phyloP scores from a whole-genome alignment of 2,329 filamentous ascomycete species.

The Onygena corvina region DNA sequence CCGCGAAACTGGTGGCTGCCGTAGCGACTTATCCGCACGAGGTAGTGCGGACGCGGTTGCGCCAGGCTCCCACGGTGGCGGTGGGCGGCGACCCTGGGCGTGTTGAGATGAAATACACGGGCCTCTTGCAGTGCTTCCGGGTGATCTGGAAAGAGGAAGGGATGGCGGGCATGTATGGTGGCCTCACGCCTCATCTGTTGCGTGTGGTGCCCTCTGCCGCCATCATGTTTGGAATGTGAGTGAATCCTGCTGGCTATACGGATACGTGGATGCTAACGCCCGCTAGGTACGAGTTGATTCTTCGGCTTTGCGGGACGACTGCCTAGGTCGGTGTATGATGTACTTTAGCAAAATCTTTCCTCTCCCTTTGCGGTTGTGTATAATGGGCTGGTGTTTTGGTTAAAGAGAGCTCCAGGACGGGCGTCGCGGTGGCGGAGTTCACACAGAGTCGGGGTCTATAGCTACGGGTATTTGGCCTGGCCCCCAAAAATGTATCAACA shows the following conservation, averaged over 20 bases:
- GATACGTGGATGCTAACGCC: neutral
- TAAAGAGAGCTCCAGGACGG: too few relatives aligned
- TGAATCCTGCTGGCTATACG: neutral
- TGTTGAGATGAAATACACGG: conserved; percentile 71
- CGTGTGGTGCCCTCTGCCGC: conserved; percentile 82
- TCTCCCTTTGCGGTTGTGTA: neutral
- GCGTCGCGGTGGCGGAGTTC: too few relatives aligned
- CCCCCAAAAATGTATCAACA: too few relatives aligned
- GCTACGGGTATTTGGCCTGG: too few relatives aligned
- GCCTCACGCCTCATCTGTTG: conserved; percentile 81
- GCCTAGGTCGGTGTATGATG: conserved; percentile 17
- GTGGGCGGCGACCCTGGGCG: conserved; percentile 34
- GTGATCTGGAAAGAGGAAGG: conserved; percentile 82
- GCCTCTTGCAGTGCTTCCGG: conserved; percentile 76
- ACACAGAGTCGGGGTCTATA: too few relatives aligned
- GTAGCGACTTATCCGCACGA: conserved; percentile 86
- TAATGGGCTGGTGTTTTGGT: too few relatives aligned
- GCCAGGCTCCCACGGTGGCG: conserved; percentile 76
- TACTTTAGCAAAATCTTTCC: neutral
- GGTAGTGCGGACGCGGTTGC: conserved; percentile 66
- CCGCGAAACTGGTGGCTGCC: conserved; percentile 72
- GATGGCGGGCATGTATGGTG: conserved; percentile 73
- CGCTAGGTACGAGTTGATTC: conserved; percentile 14
- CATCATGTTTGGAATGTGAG: conserved; percentile 68
- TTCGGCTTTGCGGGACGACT: conserved; percentile 18